Percentiles rank a stretch among this genome's conserved stretches.
These are phyloP conservation scores for Wickerhamomyces mucosus DNA, from an alignment of 805 yeast species.

Conservation along the genomic window DNA sequence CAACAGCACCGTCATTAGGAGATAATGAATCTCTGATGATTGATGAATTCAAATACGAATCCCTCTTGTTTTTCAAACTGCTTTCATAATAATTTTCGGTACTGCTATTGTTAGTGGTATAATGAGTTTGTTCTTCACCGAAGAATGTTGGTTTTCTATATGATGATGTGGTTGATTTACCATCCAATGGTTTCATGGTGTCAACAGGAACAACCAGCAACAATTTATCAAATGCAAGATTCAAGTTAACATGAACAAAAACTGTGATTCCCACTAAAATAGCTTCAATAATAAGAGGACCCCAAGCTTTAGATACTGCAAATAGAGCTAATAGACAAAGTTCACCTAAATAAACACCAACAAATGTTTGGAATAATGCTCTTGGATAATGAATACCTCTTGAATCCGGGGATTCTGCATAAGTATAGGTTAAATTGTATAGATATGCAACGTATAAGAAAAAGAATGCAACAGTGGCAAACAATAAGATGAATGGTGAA, in stretches of 20 bases:
- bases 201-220: conserved; percentile 54
- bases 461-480: conserved; percentile 61
- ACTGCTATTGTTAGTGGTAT: conserved; percentile 1
- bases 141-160: conserved; percentile 17
- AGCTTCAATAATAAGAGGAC: conserved; percentile 73
- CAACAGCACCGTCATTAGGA: conserved; percentile 18
- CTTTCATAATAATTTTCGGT: conserved; percentile 5
- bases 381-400: conserved; percentile 82
- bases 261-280: conserved; percentile 56
- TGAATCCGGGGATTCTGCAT: conserved; percentile 56
- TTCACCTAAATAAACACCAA: conserved; percentile 84
- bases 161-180: conserved; percentile 54
- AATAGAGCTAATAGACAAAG: conserved; percentile 79
- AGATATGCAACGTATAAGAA: conserved; percentile 68
- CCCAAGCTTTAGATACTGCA: conserved; percentile 91
- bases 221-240: conserved; percentile 56
- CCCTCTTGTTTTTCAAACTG: conserved; percentile 1
- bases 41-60: conserved; percentile 5
- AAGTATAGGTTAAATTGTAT: conserved; percentile 69
- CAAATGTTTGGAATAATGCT: conserved; percentile 80
- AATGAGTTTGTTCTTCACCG: neutral
- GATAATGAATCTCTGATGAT: neutral
- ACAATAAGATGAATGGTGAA: conserved; percentile 74
- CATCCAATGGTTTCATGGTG: conserved; percentile 71
- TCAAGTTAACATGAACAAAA: conserved; percentile 58